A percentile compares a stretch with the other conserved stretches of the same genome.
These are phyloP conservation scores for Staphylotrichum longicolle DNA, from an alignment of 495 filamentous ascomycete genomes.

Conservation along the genomic window DNA sequence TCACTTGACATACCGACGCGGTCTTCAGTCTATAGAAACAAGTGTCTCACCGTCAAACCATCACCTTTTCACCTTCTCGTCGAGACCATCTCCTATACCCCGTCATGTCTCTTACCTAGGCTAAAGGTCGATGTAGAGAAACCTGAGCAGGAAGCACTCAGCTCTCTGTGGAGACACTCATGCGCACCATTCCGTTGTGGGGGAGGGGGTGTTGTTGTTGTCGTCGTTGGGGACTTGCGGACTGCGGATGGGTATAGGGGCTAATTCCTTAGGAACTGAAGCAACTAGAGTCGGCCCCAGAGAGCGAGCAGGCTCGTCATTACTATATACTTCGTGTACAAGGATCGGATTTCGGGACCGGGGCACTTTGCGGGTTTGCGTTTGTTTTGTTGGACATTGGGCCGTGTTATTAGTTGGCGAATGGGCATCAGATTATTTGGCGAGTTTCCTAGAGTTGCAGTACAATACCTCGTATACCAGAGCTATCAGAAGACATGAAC, in stretches of 20 bases:
- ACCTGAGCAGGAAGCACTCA: conserved; percentile 30
- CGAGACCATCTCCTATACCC: conserved; percentile 9
- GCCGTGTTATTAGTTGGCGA: neutral
- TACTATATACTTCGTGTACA: conserved; percentile 4
- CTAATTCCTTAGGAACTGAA: conserved; percentile 44
- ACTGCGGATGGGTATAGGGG: conserved; percentile 19
- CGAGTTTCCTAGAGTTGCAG: conserved; percentile 1
- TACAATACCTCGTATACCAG: neutral
- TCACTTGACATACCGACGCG: conserved; percentile 22
- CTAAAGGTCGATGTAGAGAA: conserved; percentile 43
- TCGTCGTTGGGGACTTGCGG: neutral
- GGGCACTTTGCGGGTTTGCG: neutral
- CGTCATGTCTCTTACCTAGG: conserved; percentile 31
- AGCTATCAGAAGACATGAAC: neutral
- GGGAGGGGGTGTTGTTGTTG: neutral
- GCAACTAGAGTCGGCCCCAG: conserved; percentile 30
- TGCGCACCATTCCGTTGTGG: neutral
- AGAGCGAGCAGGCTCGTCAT: conserved; percentile 3
- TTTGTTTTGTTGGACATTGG: conserved; percentile 6
- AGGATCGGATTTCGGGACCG: neutral
- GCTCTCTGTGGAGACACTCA: conserved; percentile 10
- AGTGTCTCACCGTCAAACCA: conserved; percentile 7
- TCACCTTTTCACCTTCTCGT: neutral
- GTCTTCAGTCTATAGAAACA: conserved; percentile 22
- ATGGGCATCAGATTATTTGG: neutral